Evolutionary conservation across 2,329 filamentous ascomycete species (phyloP).

Genomic region (Penicillium sp.): DNA sequence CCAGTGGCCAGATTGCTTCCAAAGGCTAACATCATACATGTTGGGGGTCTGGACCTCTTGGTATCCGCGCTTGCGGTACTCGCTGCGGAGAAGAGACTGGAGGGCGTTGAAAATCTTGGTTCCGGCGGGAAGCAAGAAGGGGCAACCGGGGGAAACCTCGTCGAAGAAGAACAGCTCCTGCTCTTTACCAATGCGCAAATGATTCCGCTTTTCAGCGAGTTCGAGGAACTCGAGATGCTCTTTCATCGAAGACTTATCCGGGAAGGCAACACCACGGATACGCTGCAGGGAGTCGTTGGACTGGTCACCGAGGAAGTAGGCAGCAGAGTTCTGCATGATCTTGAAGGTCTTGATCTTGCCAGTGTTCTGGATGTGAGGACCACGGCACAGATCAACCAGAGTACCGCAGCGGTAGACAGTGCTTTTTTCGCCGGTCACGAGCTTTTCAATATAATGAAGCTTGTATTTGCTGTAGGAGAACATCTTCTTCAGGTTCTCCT

Average conservation of each 20-base stretch:
- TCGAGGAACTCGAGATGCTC: constrained; percentile 94
- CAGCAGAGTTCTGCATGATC: constrained; percentile 81
- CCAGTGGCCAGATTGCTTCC: constrained; percentile 96
- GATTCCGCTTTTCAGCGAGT: too few relatives aligned
- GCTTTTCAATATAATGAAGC: constrained; percentile 93
- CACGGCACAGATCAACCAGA: constrained; percentile 90
- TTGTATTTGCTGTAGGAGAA: constrained; percentile 99
- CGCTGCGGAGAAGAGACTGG: constrained; percentile 72
- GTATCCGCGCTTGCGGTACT: constrained; percentile 93
- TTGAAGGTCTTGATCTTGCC: constrained; percentile 92
- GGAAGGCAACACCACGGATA: constrained; percentile 95
- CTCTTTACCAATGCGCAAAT: constrained; percentile 83
- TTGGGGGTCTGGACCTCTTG: constrained; percentile 94
- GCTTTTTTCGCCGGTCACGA: constrained; percentile 86
- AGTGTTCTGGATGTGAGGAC: constrained; percentile 91
- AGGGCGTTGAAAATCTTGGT: constrained; percentile 91
- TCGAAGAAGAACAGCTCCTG: constrained; percentile 99
- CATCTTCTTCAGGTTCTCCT: constrained; percentile 91
- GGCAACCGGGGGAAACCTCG: constrained; percentile 85
- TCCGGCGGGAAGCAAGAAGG: constrained; percentile 90
- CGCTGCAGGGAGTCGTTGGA: constrained; percentile 93
- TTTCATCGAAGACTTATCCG: constrained; percentile 90
- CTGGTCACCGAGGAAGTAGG: constrained; percentile 92
- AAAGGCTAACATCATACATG: constrained; percentile 90
- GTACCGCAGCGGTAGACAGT: constrained; percentile 94